A percentile compares a stretch with the other conserved stretches of the same genome.
Evolutionary conservation across 371 early-diverging fungal species (phyloP).

Genomic region (Apophysomyces sp.): DNA sequence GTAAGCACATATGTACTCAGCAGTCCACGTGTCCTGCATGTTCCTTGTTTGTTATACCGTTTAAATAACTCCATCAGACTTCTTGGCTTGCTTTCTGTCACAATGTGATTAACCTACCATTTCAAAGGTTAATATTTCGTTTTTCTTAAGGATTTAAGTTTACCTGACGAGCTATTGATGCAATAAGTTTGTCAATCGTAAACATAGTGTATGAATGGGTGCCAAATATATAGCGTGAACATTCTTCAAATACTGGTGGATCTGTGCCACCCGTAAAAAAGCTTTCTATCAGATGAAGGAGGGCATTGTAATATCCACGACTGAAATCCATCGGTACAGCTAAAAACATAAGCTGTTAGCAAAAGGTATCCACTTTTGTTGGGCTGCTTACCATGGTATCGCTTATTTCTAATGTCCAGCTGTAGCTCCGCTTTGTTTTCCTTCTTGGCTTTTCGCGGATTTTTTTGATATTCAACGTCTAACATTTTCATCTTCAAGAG

Average conservation of each 20-base stretch:
- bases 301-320: constrained; percentile 67
- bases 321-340: constrained; percentile 43
- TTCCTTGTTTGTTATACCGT: neutral
- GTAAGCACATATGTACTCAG: constrained; percentile 56
- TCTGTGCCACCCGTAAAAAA: constrained; percentile 83
- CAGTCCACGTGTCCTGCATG: constrained; percentile 31
- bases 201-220: constrained; percentile 79
- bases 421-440: constrained; percentile 74
- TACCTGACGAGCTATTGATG: constrained; percentile 74
- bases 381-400: constrained; percentile 27
- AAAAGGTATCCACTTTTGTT: constrained; percentile 10
- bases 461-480: constrained; percentile 56
- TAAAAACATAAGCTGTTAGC: neutral
- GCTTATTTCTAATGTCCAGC: constrained; percentile 64
- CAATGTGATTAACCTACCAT: neutral
- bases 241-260: constrained; percentile 82
- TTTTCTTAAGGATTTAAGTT: neutral
- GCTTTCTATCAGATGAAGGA: constrained; percentile 69
- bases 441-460: constrained; percentile 52
- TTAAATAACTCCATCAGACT: neutral
- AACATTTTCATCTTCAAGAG: constrained; percentile 77
- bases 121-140: neutral
- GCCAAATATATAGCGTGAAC: constrained; percentile 78
- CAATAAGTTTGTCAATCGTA: constrained; percentile 82
- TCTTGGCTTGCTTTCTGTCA: constrained; percentile 11